Evolutionary conservation across 1,139 yeast species (phyloP), one percentile per base, ranked within the genome.

Genomic region (Suzukiozyma palmioleophila): DNA sequence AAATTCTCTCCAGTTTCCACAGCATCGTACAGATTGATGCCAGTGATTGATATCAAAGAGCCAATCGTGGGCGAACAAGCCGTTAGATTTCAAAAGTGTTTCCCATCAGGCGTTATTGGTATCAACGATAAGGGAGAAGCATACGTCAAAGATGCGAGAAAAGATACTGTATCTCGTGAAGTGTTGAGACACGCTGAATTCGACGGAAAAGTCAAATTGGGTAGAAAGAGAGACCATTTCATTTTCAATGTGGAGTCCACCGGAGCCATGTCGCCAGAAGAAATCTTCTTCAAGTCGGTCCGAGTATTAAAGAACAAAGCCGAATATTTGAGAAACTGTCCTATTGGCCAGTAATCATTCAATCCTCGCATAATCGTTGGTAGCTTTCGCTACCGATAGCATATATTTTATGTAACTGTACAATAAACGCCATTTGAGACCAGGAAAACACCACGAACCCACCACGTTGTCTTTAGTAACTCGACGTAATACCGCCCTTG

Each of bases 211-310:
- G 97, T 92, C 42, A 84, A 84, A 61, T 74, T 92, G 43, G 98
- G 97, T 32, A 80, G 98, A 64, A 75, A 75, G 53, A 81, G 96
- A 62, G 95, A 86, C 60, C 96, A 92, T 56, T 92, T 92, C 60
- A 86, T 92, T 39, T 92, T 88, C 71, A 88, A 87, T 57, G 87
- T 92, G 40, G 98, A 92, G 64, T 82, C 94, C 43, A 83, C 96
- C 3, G 97, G 98, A 31, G 96, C 97, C 37, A 90, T 92, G 95
- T 75, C 88, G 25, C 96, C 98, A 16, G 96, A 87, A 55, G 97
- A 90, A 64, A 88, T 92, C 40, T 92, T 92, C 64, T 81, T 86
- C 66, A 92, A 92, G 64, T 80, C 94, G 44, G 85, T 92, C 42
- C 77, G 92, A 59, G 81, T 88, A 41, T 73, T 92, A 61, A 85